These are phyloP conservation scores for Trichosanthes cucumerina DNA, from an alignment of 306 rosid species.

Conservation along the genomic window DNA sequence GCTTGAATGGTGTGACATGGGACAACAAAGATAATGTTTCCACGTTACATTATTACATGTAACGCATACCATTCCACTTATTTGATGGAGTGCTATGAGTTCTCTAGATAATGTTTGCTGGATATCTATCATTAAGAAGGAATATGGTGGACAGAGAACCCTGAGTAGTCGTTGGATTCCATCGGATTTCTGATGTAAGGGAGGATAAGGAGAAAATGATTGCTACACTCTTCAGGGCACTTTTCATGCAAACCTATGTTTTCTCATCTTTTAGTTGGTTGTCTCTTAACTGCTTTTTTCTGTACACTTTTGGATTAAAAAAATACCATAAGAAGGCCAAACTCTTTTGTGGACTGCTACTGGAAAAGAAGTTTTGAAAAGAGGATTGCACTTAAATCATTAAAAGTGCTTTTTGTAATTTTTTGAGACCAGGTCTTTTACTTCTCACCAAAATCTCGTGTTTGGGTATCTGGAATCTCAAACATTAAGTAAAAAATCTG, in stretches of 20 bases:
- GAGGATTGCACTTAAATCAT: neutral
- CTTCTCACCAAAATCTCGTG: neutral
- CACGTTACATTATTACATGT: neutral
- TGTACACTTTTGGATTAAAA: neutral
- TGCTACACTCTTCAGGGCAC: neutral
- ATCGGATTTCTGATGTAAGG: neutral
- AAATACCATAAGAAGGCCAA: neutral
- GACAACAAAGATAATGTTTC: neutral
- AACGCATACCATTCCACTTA: neutral
- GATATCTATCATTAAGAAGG: neutral
- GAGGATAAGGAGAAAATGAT: neutral
- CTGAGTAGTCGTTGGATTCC: neutral
- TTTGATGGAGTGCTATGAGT: neutral
- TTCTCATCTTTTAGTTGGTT: neutral
- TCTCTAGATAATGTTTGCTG: neutral
- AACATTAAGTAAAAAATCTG: neutral
- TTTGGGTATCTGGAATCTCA: neutral
- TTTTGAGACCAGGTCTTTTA: neutral
- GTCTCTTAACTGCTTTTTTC: neutral
- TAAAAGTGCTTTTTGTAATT: neutral
- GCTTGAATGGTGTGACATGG: slow-evolving; percentile 3
- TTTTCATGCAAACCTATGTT: neutral
- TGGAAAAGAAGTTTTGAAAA: neutral
- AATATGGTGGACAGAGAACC: neutral
- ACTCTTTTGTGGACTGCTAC: neutral